Evolutionary conservation across 345 rosid species (phyloP), one percentile per base, ranked within the genome.

Genomic region (Pistacia vera): DNA sequence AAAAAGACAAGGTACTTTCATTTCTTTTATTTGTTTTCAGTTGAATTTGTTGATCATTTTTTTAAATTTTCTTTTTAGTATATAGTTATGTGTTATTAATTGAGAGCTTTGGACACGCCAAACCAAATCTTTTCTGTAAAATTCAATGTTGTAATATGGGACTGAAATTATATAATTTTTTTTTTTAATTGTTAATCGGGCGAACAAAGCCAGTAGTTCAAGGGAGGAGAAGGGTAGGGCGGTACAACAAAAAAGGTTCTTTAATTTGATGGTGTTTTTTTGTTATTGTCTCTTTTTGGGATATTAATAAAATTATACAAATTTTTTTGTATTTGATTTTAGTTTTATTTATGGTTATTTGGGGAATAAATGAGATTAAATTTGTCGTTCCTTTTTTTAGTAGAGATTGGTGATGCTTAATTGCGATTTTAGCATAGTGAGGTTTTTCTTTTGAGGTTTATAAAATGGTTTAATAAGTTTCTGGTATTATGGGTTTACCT

Each of bases 221-320:
- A 77, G 58, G 61, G 84, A 85, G 81, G 80, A 79, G 66, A 81
- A 82, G 71, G 79, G 76, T 68, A 30, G 36, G 57, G 55, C 61
- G 25, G 67, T 60, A 44, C 81, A 80, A n/a, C 78, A 70, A 13
- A 72, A 72, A 73, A 84, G 91, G 89, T 41, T 25, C 25, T 0
- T 25, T 25, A 25, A 25, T 25, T 25, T 25, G 25, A 25, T 25
- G 25, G 25, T 25, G 25, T 25, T 25, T 25, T 25, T 25, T 25
- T 25, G 25, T 25, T 68, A 52, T 14, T 46, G 5, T 36, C 13
- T 70, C 25, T 20, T 30, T 55, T 7, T 3, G 33, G 36, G n/a
- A 10, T 12, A 3, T 14, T 14, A 12, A 11, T 12, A 41, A 41
- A 41, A 41, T 41, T 41, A 41, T 5, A 7, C 46, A 41, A 41